Base-by-base conservation (phyloP, 768 basidiomycete species). In the Gloeopeniophorella convolvens region DNA sequence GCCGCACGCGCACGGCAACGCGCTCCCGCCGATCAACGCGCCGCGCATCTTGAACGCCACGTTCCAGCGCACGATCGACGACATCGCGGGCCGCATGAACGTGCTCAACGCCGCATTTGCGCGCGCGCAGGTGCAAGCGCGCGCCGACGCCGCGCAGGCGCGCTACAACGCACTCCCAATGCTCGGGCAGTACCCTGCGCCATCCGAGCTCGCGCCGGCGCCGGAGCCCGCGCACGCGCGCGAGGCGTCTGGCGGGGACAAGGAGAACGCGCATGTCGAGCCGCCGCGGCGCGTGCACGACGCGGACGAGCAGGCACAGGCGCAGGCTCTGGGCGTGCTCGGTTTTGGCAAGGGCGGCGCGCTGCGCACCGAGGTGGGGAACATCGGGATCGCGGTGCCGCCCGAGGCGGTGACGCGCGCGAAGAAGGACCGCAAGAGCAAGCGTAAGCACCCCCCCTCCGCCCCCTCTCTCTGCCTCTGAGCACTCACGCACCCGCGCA, bases 281-380 rank as follows among this genome's bases (percentile, higher is more conserved):
- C n/a, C n/a, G n/a, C n/a, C n/a, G n/a, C n/a, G n/a, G n/a, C n/a
- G n/a, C n/a, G n/a, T n/a, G n/a, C n/a, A n/a, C n/a, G n/a, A n/a
- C n/a, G n/a, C n/a, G n/a, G n/a, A n/a, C 65, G 67, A 24, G 70
- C 56, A 59, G 32, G 30, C 42, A 18, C 51, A 53, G 33, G 46
- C 49, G 18, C 57, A 61, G 27, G 16, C 51, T 1, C 49, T 65
- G 43, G 65, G 63, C 10, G 70, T 69, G 12, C 51, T 69, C 21
- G 65, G 69, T 28, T 64, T 65, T 49, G 61, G 59, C 43, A 53
- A 69, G 42, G 31, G 31, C 13, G 56, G 65, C 11, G 55, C 68
- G 60, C 43, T 71, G 16, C 71, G 71, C n/a, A 74, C 72, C 54
- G 77, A 79, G 50, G 71, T 76, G 62, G 76, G 75, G 9, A 83